Evolutionary conservation across 2,329 filamentous ascomycete genomes (phyloP).

Genomic region (Colletotrichum godetiae): DNA sequence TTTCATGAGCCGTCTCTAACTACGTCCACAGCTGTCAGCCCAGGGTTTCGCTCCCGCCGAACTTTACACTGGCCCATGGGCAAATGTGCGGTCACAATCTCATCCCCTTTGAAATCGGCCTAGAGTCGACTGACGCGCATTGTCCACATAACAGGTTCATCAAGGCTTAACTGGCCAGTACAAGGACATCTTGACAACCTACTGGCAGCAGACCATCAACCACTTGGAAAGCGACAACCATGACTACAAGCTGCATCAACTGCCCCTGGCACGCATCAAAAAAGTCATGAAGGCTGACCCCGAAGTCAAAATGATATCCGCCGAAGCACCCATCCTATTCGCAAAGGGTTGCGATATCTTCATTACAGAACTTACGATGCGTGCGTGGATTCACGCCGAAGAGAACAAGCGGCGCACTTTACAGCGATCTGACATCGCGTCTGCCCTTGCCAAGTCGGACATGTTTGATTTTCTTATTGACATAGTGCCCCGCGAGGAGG

Average conservation of each 20-base stretch:
- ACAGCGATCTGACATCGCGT: conserved; percentile 96
- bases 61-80: conserved; percentile 93
- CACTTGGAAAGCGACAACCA: conserved; percentile 95
- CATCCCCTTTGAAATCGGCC: background rate
- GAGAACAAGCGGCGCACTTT: conserved; percentile 98
- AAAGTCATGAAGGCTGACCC: conserved; percentile 99
- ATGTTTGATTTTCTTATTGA: conserved; percentile 99
- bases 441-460: conserved; percentile 94
- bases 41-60: conserved; percentile 93
- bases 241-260: conserved; percentile 98
- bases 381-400: conserved; percentile 98
- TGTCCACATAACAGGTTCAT: conserved; percentile 75
- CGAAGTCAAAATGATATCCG: conserved; percentile 99
- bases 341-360: conserved; percentile 99
- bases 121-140: background rate
- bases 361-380: conserved; percentile 98
- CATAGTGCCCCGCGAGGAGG: conserved; percentile 96
- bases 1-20: conserved; percentile 11
- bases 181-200: conserved; percentile 97
- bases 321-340: conserved; percentile 96
- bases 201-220: conserved; percentile 98
- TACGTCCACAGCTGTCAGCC: conserved; percentile 74
- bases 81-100: conserved; percentile 74
- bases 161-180: conserved; percentile 93
- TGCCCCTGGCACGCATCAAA: conserved; percentile 98